Base-by-base conservation (phyloP, 305 asterid genomes). In the Fraxinus floribunda region DNA sequence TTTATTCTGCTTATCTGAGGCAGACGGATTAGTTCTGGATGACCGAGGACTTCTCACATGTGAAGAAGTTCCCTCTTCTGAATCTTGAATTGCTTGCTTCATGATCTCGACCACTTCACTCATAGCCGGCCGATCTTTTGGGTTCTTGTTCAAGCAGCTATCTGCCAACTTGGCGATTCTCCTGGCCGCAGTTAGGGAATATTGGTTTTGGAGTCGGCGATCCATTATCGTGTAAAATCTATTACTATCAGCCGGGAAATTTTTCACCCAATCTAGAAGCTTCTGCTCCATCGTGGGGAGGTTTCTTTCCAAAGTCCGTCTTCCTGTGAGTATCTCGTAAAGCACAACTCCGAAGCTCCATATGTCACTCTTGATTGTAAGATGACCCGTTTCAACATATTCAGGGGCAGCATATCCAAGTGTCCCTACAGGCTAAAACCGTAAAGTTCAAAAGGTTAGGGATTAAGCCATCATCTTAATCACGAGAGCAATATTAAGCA, bases 361-460 rank as follows among this genome's bases (percentile, higher is more conserved):
- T 80, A 94, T 76, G 71, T 95, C 99, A 30, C 99, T 95, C 93
- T 89, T 95, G n/a, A 88, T 84, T n/a, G 98, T 89, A 79, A 95
- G 88, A 85, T 78, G 99, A 11, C 99, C 99, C 0, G 92, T 91
- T 79, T 89, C 90, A 1, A 93, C 86, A 18, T 95, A 95, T 85
- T 95, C 99, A 1, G 98, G 98, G 44, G 98, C 98, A 57, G 98
- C 98, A 86, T 95, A 95, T 46, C 98, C 98, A 22, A 88, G 85
- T 22, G 99, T 95, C 64, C 98, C 98, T 0, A 95, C 91, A 78
- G 99, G 99, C 98, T 95, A 85, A 81, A 6, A 82, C 80, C n/a
- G 77, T 18, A 77, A 22, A 80, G 26, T 18, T 29, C 77, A 68
- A 77, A 39, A 78, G 1, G 30, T 18, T 57, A 57, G 26, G 68